These are phyloP conservation scores for Psophocarpus tetragonolobus DNA, from an alignment of 306 rosid genomes.

Conservation along the genomic window DNA sequence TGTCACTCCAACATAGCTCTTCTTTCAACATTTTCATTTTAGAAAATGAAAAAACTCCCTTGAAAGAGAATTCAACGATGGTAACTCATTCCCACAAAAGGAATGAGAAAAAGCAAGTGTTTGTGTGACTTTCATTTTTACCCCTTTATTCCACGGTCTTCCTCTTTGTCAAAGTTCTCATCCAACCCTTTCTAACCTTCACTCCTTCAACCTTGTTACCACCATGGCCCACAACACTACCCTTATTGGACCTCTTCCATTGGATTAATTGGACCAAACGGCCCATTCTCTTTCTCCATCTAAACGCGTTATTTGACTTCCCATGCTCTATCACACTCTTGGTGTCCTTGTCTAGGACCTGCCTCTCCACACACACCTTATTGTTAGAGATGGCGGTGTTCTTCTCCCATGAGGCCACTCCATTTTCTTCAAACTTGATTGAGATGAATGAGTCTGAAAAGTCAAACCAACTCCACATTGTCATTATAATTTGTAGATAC, in stretches of 20 bases:
- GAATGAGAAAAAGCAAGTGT: not conserved
- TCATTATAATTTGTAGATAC: conserved; percentile 19
- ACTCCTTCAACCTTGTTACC: conserved; percentile 67
- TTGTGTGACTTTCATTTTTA: conserved; percentile 27
- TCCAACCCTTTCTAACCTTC: conserved; percentile 77
- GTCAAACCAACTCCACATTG: conserved; percentile 10
- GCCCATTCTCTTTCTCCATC: conserved; percentile 88
- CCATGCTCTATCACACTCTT: conserved; percentile 77
- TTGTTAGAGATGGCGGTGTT: conserved; percentile 38
- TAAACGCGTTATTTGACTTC: conserved; percentile 53
- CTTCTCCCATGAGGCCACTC: conserved; percentile 83
- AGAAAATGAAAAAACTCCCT: too few relatives aligned
- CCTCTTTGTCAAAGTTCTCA: conserved; percentile 68
- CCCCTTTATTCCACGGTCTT: conserved; percentile 54
- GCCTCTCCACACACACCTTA: conserved; percentile 46
- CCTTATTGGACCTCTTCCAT: conserved; percentile 66
- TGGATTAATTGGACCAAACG: conserved; percentile 68
- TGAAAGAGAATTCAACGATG: too few relatives aligned
- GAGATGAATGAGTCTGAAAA: conserved; percentile 82
- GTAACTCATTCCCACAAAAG: not conserved
- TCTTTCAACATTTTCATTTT: too few relatives aligned
- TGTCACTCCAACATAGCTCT: too few relatives aligned
- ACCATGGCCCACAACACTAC: conserved; percentile 60
- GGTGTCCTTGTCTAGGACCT: conserved; percentile 27
- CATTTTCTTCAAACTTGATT: conserved; percentile 79